Percentiles rank a stretch among this genome's conserved stretches.
These are phyloP conservation scores for Globisporangium splendens DNA, from an alignment of 352 stramenopile genomes.

Conservation along the genomic window DNA sequence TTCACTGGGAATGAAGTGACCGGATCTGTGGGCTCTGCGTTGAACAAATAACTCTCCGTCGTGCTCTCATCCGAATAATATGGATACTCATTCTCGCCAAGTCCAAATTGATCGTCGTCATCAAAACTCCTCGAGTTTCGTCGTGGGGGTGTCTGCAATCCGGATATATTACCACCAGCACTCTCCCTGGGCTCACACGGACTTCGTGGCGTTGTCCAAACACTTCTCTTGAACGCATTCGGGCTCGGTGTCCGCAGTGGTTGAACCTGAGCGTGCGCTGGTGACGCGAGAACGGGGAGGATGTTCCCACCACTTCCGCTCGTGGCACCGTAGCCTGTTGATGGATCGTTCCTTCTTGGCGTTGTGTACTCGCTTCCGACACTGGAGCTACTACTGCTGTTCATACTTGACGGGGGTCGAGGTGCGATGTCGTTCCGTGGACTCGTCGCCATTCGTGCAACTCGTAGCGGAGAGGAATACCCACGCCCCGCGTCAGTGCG, in stretches of 20 bases:
- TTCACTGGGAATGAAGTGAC: not conserved
- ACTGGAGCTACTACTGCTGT: not conserved
- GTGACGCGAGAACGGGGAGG: conserved; percentile 29
- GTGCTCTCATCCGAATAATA: not conserved
- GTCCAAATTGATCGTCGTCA: not conserved
- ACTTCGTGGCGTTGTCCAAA: conserved; percentile 45
- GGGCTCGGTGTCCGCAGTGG: conserved; percentile 13
- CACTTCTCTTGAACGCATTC: conserved; percentile 34
- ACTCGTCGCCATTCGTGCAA: conserved; percentile 15
- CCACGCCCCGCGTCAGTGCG: not conserved
- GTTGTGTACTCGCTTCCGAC: conserved; percentile 12
- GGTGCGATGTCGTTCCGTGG: conserved; percentile 25
- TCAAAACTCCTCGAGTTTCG: conserved; percentile 3
- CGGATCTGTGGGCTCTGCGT: not conserved
- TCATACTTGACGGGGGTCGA: conserved; percentile 8
- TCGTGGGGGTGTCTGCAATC: not conserved
- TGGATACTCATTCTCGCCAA: conserved; percentile 3
- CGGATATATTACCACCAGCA: not conserved
- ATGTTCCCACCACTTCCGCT: conserved; percentile 23
- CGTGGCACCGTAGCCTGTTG: not conserved
- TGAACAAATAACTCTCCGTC: conserved; percentile 1
- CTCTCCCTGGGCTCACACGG: not conserved
- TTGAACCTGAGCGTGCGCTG: conserved; percentile 4
- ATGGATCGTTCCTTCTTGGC: conserved; percentile 12
- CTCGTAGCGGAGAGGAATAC: conserved; percentile 10